A percentile compares a stretch with the other conserved stretches of the same genome.
These are phyloP conservation scores for Paramarasmius palmivorus DNA, from an alignment of 1,284 basidiomycete species.

Conservation along the genomic window DNA sequence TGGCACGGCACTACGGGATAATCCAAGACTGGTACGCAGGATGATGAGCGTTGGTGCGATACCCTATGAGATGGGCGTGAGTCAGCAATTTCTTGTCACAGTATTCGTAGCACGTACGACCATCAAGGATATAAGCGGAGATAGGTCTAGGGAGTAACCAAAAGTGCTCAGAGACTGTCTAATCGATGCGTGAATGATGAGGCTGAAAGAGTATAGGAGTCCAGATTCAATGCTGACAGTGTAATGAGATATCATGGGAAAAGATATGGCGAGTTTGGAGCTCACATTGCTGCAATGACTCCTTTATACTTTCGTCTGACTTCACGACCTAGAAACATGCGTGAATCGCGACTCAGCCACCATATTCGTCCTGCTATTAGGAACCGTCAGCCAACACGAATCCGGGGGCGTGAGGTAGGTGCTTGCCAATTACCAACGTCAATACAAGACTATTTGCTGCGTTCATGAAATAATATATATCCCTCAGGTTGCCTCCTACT, in stretches of 20 bases:
- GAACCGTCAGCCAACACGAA: neutral
- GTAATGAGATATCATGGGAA: neutral
- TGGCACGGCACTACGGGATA: too few species aligned
- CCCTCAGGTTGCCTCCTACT: neutral
- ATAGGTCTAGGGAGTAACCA: neutral
- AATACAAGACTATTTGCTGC: neutral
- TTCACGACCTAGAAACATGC: neutral
- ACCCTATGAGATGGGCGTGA: neutral
- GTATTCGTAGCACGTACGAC: neutral
- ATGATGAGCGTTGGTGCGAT: constrained; percentile 7
- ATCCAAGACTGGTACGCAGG: neutral
- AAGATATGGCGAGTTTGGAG: neutral
- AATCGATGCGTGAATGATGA: neutral
- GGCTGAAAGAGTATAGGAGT: neutral
- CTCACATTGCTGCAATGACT: neutral
- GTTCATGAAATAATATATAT: too few species aligned
- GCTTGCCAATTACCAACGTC: constrained; percentile 3
- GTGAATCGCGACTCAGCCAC: neutral
- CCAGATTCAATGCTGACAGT: constrained; percentile 2
- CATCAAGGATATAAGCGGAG: neutral
- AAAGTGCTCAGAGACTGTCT: neutral
- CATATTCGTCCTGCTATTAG: constrained; percentile 9
- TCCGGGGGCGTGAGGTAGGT: too few species aligned
- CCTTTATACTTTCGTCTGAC: neutral
- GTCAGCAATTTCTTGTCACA: neutral